Percentiles rank a stretch among this genome's conserved stretches.
These are phyloP conservation scores for Diaporthe humulicola DNA, from an alignment of 2,329 filamentous ascomycete species.

Conservation along the genomic window DNA sequence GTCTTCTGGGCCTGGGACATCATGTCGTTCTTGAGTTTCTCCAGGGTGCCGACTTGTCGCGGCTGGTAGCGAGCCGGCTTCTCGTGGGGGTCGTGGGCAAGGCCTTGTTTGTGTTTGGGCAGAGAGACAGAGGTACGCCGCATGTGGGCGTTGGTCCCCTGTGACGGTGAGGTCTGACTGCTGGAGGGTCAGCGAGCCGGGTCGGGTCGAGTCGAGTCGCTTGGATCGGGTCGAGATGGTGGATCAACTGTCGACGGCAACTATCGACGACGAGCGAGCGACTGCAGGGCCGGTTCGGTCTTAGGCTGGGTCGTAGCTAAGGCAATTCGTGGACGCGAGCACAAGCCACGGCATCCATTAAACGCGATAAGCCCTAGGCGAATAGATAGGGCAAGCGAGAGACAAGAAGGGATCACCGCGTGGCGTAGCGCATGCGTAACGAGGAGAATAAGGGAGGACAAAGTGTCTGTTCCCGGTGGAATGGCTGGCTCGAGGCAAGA, in stretches of 20 bases:
- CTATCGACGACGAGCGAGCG: not conserved
- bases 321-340: conserved; percentile 22
- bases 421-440: conserved; percentile 20
- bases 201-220: conserved; percentile 5
- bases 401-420: conserved; percentile 37
- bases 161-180: conserved; percentile 29
- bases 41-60: conserved; percentile 62
- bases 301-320: not conserved
- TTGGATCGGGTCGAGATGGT: not conserved
- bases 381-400: conserved; percentile 37
- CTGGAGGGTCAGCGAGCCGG: conserved; percentile 12
- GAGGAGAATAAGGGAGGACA: conserved; percentile 3
- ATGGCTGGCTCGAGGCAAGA: conserved; percentile 7
- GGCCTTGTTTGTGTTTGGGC: conserved; percentile 62
- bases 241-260: not conserved
- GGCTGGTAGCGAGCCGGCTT: conserved; percentile 72
- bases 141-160: conserved; percentile 57
- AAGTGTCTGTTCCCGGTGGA: conserved; percentile 5
- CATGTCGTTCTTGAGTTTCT: conserved; percentile 69
- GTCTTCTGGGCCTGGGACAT: conserved; percentile 75
- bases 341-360: conserved; percentile 39
- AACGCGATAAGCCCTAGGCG: conserved; percentile 35
- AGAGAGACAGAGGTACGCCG: conserved; percentile 75
- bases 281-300: not conserved
- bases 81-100: conserved; percentile 73